Evolutionary conservation across 176 grass and related monocot species (phyloP), one percentile per base, ranked within the genome.

Genomic region (Alopecurus myosuroides): DNA sequence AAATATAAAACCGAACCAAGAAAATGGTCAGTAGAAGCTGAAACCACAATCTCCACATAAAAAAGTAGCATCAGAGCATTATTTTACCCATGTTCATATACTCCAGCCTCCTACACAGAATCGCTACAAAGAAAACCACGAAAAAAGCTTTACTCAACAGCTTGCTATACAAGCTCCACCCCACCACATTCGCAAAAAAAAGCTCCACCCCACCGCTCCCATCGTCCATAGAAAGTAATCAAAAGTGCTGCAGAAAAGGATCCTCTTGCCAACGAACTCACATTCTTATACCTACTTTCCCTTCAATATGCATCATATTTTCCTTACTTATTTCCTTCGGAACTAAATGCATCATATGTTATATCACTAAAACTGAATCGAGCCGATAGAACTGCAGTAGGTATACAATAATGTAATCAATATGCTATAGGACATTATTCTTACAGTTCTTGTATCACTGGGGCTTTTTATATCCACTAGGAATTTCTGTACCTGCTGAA

Each of bases 401-500:
- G 30, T 45, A 42, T 66, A 56, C 80, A 1, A 53, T 22, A 42
- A 78, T 42, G 33, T 30, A 84, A 51, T 74, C 71, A 74, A 28
- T 49, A 80, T 1, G 7, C 12, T 70, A 84, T 28, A 74, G 51
- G 26, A 48, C 46, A 19, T 40, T 19, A 46, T 87, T 87, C 82
- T 88, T 94, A 99, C 93, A 79, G 86, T 87, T 92, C 88, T 92
- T 66, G 93, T 58, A 86, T 94, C 91, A 62, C 74, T 79, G 71
- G 78, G 33, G 10, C 78, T 85, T 31, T 19, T 78, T 35, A 91
- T 84, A 71, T 96, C 93, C 31, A 89, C 53, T 22, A 96, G 85
- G 79, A 94, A 92, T 66, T 99, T 92, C 25, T 99, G 91, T 49
- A 90, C 76, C 77, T 94, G 94, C 74, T 99, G 89, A 89, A 96